Percentiles rank a stretch among this genome's conserved stretches.
Conservation (phyloP, 805 yeast genomes). For the Yarrowia porcina region DNA sequence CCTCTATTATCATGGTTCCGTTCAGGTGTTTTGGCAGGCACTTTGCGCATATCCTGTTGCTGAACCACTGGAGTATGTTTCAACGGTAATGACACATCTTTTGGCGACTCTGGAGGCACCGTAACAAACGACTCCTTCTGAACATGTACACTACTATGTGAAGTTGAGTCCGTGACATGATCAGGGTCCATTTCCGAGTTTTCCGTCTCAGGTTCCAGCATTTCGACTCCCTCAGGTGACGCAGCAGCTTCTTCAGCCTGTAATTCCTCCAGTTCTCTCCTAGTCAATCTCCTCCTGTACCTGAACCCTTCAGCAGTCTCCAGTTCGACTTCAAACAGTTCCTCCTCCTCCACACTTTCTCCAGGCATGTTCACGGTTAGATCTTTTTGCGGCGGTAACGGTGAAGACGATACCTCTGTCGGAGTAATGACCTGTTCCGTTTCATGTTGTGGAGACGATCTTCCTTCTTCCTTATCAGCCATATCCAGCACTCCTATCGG, state of each 20-base stretch:
- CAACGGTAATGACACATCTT: not conserved
- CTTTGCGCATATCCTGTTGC: not conserved
- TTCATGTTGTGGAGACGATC: not conserved
- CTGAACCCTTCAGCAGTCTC: conserved; percentile 21
- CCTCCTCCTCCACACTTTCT: not conserved
- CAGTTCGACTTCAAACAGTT: conserved; percentile 18
- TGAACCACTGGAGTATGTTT: not conserved
- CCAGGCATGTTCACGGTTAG: not conserved
- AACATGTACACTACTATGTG: conserved; percentile 2
- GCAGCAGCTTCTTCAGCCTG: not conserved
- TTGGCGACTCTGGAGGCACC: not conserved
- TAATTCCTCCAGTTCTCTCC: conserved; percentile 1
- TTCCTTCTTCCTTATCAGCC: not conserved
- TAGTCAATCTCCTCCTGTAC: not conserved
- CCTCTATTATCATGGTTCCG: conserved; percentile 49
- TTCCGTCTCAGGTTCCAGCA: conserved; percentile 12
- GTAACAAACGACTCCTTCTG: not conserved
- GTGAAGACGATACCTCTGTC: conserved; percentile 4
- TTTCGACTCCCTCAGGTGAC: not conserved
- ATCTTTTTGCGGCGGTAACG: not conserved
- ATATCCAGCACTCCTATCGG: conserved; percentile 7
- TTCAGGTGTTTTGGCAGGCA: conserved; percentile 6
- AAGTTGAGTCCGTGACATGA: not conserved
- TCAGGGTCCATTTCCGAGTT: conserved; percentile 15
- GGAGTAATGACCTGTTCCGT: conserved; percentile 15